Percentiles rank a stretch among this genome's conserved stretches.
Evolutionary conservation across 2,329 filamentous ascomycete genomes (phyloP).

Genomic region (Hypoxylon sp.): DNA sequence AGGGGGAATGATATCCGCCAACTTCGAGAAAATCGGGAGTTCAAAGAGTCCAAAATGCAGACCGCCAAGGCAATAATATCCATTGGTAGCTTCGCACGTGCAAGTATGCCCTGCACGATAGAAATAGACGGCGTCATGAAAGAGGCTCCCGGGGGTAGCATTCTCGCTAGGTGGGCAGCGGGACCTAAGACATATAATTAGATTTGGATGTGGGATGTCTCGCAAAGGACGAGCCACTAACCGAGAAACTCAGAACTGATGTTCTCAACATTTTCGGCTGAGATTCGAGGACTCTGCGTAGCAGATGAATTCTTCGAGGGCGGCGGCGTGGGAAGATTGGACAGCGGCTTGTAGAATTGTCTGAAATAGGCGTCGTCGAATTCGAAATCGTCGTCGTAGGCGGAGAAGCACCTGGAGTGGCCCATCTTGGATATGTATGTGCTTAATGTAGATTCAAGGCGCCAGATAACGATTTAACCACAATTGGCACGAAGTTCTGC

Average conservation of each 20-base stretch:
- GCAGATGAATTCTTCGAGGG: slow-evolving; percentile 63
- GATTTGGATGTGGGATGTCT: slow-evolving; percentile 28
- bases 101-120: slow-evolving; percentile 71
- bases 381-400: slow-evolving; percentile 61
- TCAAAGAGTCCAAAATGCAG: slow-evolving; percentile 75
- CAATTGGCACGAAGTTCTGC: slow-evolving; percentile 39
- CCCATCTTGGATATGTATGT: slow-evolving; percentile 49
- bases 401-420: slow-evolving; percentile 53
- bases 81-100: slow-evolving; percentile 68
- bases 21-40: slow-evolving; percentile 70
- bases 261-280: slow-evolving; percentile 60
- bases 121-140: slow-evolving; percentile 69
- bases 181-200: slow-evolving; percentile 62
- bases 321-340: slow-evolving; percentile 76
- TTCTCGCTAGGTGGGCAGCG: slow-evolving; percentile 74
- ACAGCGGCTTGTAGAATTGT: slow-evolving; percentile 74
- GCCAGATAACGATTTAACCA: slow-evolving; percentile 42
- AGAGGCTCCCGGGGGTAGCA: slow-evolving; percentile 74
- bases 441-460: slow-evolving; percentile 39
- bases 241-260: slow-evolving; percentile 59
- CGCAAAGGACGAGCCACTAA: slow-evolving; percentile 48
- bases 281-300: slow-evolving; percentile 59
- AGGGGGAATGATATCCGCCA: slow-evolving; percentile 73
- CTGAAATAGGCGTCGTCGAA: slow-evolving; percentile 67
- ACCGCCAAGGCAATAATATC: slow-evolving; percentile 74